Evolutionary conservation across 305 asterid species (phyloP), one percentile per base, ranked within the genome.

Genomic region (Fraxinus nigra): DNA sequence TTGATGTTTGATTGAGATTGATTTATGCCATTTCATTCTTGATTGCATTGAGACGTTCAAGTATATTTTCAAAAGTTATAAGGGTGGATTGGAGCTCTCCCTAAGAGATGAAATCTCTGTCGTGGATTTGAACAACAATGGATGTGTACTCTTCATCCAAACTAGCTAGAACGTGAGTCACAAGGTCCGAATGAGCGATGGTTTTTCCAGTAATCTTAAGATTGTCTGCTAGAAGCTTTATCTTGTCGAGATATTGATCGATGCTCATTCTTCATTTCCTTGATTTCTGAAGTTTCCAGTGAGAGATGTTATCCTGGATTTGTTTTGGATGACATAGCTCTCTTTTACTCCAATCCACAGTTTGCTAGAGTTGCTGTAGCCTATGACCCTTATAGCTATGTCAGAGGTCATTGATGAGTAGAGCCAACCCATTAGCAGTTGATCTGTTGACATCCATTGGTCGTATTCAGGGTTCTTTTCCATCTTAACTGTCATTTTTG

Each of bases 261-360:
- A 28, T 28, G 30, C 30, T 28, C 30, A 28, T 28, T 28, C 30
- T 43, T 43, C 13, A 0, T 43, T 43, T 43, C 16, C 48, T 81
- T 81, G 79, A 0, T 69, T 48, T 40, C 65, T 34, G 7, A 65
- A 85, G 70, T 85, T 40, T 0, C 14, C 51, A 43, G 3, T 43
- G 0, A 43, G 51, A 10, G 10, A 43, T 10, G 81, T 78, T 75
- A 32, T 72, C 56, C 77, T 37, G 38, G 78, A 79, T 75, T 78
- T 77, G 84, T 83, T 75, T 10, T 67, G 85, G 81, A 43, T 43
- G 4, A 4, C 79, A 69, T 37, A 37, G 40, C 40, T 37, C 40
- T 37, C 40, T 37, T 37, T 37, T 8, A 37, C 1, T 7, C 10
- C 10, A 6, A 6, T 37, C 40, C 40, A 37, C 10, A 37, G 10